Base-by-base conservation (phyloP, 2,329 filamentous ascomycete species). In the Talaromyces verruculosus region DNA sequence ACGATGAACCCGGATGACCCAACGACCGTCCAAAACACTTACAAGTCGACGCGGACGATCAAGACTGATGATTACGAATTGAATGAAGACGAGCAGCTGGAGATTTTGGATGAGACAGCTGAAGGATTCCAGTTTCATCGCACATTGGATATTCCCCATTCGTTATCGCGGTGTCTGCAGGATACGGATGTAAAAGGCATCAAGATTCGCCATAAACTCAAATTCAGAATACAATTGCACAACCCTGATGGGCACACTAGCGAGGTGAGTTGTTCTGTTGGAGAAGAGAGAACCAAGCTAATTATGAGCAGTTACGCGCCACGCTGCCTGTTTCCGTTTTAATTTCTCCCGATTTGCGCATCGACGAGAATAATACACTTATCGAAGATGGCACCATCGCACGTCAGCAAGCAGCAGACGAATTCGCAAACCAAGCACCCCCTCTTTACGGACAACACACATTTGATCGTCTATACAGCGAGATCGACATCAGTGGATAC, bases 161-260 rank as follows among this genome's bases (percentile, higher is more conserved):
- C 87, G 65, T 81, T 99, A 68, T 89, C 89, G 70, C 86, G 88
- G 70, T 97, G 94, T 79, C 83, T 97, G 61, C 95, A 99, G 77
- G 93, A 97, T 73, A 89, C 95, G 55, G 92, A 96, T 72, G 89
- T 90, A 25, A 89, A 92, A 72, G 91, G 92, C 61, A 96, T 99
- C 80, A 97, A 95, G 78, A 86, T 98, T 62, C 87, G 92, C 65
- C 95, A 99, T 78, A 96, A 96, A 80, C 85, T 98, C 71, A 94
- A 94, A 81, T 85, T 98, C 73, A 92, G 92, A 60, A 89, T 98
- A 67, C 92, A 94, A 57, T 85, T 99, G 45, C 90, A 93, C 78
- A 98, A 99, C 72, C 94, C 95, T 0, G 95, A 99, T 75, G 94
- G 93, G 0, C 95, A 98, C 75, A 85, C 93, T 64, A 97, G 93